Percentiles rank a stretch among this genome's conserved stretches.
These are phyloP conservation scores for Corchorus capsularis DNA, from an alignment of 345 rosid species.

Conservation along the genomic window DNA sequence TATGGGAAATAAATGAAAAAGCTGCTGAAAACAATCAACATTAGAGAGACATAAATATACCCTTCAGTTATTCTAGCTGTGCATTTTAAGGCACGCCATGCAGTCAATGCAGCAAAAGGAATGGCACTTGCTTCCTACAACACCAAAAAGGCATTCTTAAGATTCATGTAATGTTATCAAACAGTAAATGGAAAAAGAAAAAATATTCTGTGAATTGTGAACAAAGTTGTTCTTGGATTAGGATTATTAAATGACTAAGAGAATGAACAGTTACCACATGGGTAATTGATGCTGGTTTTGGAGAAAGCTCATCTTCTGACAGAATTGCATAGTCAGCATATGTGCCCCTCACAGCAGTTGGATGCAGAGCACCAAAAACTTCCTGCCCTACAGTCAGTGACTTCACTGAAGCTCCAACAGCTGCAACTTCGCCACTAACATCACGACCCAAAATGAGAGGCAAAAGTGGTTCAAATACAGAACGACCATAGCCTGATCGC, in stretches of 20 bases:
- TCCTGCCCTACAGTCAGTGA: conserved; percentile 71
- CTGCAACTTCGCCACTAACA: conserved; percentile 89
- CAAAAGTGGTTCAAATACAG: conserved; percentile 79
- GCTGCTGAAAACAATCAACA: neutral
- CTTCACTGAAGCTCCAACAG: conserved; percentile 66
- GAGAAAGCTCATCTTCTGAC: conserved; percentile 74
- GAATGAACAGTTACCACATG: conserved; percentile 57
- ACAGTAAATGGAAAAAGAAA: neutral
- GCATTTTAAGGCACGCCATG: conserved; percentile 92
- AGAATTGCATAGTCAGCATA: conserved; percentile 84
- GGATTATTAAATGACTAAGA: neutral
- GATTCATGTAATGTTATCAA: conserved; percentile 8
- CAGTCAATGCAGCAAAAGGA: conserved; percentile 95
- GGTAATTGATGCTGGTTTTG: conserved; percentile 69
- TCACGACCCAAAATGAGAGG: conserved; percentile 95
- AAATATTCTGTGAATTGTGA: neutral
- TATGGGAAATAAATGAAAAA: neutral
- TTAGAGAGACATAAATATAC: conserved; percentile 38
- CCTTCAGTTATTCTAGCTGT: conserved; percentile 90
- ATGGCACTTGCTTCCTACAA: conserved; percentile 89
- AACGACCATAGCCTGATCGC: conserved; percentile 97
- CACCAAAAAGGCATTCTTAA: conserved; percentile 15
- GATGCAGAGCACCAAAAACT: conserved; percentile 97
- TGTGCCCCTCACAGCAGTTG: conserved; percentile 95
- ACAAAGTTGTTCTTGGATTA: neutral